These are phyloP conservation scores for Colletotrichum sp. DNA, from an alignment of 2,329 filamentous ascomycete species.

Conservation along the genomic window DNA sequence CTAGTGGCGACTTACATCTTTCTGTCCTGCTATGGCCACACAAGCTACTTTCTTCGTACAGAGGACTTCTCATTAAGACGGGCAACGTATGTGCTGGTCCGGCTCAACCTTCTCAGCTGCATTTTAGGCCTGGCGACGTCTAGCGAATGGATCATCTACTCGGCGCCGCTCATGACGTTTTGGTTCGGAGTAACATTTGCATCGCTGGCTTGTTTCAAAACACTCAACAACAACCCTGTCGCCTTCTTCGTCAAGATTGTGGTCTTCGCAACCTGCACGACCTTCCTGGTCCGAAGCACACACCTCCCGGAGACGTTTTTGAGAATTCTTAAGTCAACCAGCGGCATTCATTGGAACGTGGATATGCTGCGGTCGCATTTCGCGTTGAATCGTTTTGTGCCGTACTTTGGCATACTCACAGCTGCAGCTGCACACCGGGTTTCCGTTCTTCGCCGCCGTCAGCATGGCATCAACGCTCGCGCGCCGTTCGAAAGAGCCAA, in stretches of 20 bases:
- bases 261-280: constrained; percentile 42
- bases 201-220: constrained; percentile 49
- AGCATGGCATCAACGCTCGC: constrained; percentile 4
- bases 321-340: constrained; percentile 25
- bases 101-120: constrained; percentile 61
- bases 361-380: constrained; percentile 56
- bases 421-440: constrained; percentile 45
- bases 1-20: constrained; percentile 65
- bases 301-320: constrained; percentile 5
- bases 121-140: constrained; percentile 60
- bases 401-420: constrained; percentile 60
- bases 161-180: constrained; percentile 63
- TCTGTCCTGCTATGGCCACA: constrained; percentile 66
- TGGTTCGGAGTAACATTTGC: constrained; percentile 66
- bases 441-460: constrained; percentile 5
- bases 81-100: constrained; percentile 51
- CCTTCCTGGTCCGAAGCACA: constrained; percentile 8
- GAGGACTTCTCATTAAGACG: constrained; percentile 62
- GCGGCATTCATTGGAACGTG: constrained; percentile 53
- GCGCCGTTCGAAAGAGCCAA: constrained; percentile 6
- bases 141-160: constrained; percentile 58
- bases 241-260: constrained; percentile 54
- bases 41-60: constrained; percentile 61
- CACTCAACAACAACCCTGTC: constrained; percentile 44
- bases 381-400: constrained; percentile 57